Evolutionary conservation across 768 basidiomycete genomes (phyloP), one percentile per base, ranked within the genome.

Genomic region (Pisolithus microcarpus): DNA sequence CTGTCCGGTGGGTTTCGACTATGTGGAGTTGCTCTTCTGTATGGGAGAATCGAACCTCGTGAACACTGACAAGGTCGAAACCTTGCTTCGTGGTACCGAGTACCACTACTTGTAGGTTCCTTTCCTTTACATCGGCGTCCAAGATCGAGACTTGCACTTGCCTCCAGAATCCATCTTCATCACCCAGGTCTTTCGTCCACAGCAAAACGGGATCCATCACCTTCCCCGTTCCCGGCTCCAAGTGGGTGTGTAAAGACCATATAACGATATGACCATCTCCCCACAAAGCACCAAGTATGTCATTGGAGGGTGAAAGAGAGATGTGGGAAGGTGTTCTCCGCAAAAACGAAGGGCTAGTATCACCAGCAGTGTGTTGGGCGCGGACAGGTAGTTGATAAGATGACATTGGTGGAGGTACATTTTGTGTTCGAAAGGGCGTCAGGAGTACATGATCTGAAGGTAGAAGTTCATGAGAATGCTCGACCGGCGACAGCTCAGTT

Each of bases 391-490:
- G 68, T 38, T 68, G 67, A 57, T 76, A 74, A 1, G 91, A 85
- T 1, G 84, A 88, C 91, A 96, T 94, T 0, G 96, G 96, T n/a
- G 96, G 96, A n/a, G 95, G 96, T 5, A 95, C 79, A 62, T 96
- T 97, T 69, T 95, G 90, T 0, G 81, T 79, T 38, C 93, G 80
- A 76, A 98, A 98, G 15, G 96, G 89, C 2, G 95, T 99, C 38
- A 99, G 72, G 3, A 94, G 78, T 50, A 91, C 70, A 19, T 72
- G 73, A 2, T 80, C 93, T 95, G 64, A 5, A 40, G 24, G 16
- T 43, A 46, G 18, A 19, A n/a, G 11, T 28, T 15, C 38, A 45
- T 50, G 36, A 13, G 30, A 49, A 45, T 51, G 13, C 16, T 51
- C 48, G 45, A 48, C 21, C 9, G 6, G 31, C 38, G 18, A 8